Evolutionary conservation across 2,329 filamentous ascomycete genomes (phyloP).

Genomic region (Alternaria brassicae): DNA sequence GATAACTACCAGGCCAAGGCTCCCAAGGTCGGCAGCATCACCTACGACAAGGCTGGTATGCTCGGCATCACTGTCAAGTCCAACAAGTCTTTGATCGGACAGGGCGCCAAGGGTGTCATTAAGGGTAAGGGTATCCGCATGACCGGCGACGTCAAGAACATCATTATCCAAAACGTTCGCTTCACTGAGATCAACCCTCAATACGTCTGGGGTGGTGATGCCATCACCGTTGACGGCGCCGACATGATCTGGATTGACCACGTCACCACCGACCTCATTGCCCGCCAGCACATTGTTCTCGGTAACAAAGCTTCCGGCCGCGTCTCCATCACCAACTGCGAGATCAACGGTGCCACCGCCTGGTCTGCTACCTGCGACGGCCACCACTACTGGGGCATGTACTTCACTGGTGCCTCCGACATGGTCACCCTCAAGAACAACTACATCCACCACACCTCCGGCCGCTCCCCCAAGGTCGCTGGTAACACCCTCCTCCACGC

Average conservation of each 20-base stretch:
- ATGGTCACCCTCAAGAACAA: constrained; percentile 66
- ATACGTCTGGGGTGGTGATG: constrained; percentile 49
- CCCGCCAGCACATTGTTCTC: constrained; percentile 67
- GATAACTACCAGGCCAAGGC: constrained; percentile 64
- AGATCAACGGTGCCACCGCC: constrained; percentile 62
- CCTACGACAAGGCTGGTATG: constrained; percentile 60
- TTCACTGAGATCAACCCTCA: constrained; percentile 55
- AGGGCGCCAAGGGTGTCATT: constrained; percentile 62
- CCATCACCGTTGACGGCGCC: constrained; percentile 40
- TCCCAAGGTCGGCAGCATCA: constrained; percentile 53
- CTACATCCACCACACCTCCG: constrained; percentile 66
- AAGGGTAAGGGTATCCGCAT: constrained; percentile 64
- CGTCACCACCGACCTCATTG: constrained; percentile 62
- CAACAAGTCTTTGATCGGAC: constrained; percentile 66
- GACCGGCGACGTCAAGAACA: constrained; percentile 54
- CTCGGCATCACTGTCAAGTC: constrained; percentile 61
- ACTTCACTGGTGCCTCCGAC: constrained; percentile 64
- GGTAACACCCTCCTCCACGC: constrained; percentile 65
- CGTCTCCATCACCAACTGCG: constrained; percentile 67
- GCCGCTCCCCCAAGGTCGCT: constrained; percentile 64
- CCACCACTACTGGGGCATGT: constrained; percentile 66
- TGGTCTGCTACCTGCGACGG: constrained; percentile 66
- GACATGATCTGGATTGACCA: constrained; percentile 40
- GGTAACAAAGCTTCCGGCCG: constrained; percentile 62
- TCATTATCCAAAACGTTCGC: constrained; percentile 58